These are phyloP conservation scores for Tuber indicum DNA, from an alignment of 495 filamentous ascomycete genomes.

Conservation along the genomic window DNA sequence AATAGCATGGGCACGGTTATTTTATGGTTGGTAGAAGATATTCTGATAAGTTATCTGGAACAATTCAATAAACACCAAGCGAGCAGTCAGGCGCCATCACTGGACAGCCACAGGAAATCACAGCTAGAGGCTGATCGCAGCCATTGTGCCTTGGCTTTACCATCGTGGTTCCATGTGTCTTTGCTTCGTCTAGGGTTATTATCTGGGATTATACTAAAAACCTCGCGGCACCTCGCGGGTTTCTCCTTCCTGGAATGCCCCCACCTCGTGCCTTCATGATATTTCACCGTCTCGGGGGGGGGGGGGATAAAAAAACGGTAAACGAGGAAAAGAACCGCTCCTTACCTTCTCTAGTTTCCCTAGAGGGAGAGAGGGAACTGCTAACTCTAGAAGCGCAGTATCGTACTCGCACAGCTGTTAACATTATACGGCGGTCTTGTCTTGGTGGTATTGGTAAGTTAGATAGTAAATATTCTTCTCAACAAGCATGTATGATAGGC, in stretches of 20 bases:
- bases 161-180: too few species aligned
- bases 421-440: not conserved
- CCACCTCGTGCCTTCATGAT: not conserved
- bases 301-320: too few species aligned
- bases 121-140: too few species aligned
- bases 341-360: not conserved
- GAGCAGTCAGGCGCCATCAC: not conserved
- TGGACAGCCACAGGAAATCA: too few species aligned
- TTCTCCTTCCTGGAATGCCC: not conserved
- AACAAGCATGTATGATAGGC: not conserved
- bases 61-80: not conserved
- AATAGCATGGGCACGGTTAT: not conserved
- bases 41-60: not conserved
- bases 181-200: too few species aligned
- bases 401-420: not conserved
- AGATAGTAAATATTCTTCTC: not conserved
- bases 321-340: not conserved
- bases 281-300: not conserved
- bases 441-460: not conserved
- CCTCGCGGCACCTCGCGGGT: not conserved
- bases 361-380: not conserved
- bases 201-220: too few species aligned
- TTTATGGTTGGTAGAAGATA: not conserved
- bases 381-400: not conserved
- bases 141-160: not conserved